Conservation (phyloP, 495 filamentous ascomycete species). For the Penicillium diatomitis region DNA sequence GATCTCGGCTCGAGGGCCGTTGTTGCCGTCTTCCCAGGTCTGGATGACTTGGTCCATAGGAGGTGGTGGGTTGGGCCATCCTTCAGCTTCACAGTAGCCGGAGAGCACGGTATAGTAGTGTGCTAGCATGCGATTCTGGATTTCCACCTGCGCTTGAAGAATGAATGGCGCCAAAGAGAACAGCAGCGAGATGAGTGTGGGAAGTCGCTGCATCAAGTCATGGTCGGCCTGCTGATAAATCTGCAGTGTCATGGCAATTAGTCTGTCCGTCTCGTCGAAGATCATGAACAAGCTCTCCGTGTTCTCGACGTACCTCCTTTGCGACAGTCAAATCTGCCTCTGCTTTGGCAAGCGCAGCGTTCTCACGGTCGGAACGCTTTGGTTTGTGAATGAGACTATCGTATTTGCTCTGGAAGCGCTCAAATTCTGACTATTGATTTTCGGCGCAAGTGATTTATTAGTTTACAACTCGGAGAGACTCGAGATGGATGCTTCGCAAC, state of each 20-base stretch:
- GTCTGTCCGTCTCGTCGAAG: not conserved
- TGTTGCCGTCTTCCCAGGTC: constrained; percentile 58
- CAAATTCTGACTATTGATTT: constrained; percentile 58
- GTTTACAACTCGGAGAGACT: too few species aligned
- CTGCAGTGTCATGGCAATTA: constrained; percentile 27
- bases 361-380: constrained; percentile 68
- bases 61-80: constrained; percentile 66
- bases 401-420: constrained; percentile 66
- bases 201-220: constrained; percentile 64
- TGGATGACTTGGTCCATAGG: constrained; percentile 62
- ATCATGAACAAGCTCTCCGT: too few species aligned
- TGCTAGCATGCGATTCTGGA: constrained; percentile 76
- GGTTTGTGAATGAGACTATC: constrained; percentile 63
- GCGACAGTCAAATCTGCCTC: constrained; percentile 63
- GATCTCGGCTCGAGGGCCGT: constrained; percentile 55
- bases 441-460: too few species aligned
- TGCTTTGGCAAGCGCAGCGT: constrained; percentile 63
- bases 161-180: constrained; percentile 77
- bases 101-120: constrained; percentile 79
- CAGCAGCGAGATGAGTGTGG: constrained; percentile 61
- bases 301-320: constrained; percentile 44
- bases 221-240: constrained; percentile 79
- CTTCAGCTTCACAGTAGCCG: constrained; percentile 62
- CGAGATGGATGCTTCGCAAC: too few species aligned
- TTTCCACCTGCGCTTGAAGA: constrained; percentile 61